Evolutionary conservation across 2,329 filamentous ascomycete species (phyloP).

Genomic region (Teratosphaeria nubilosa): DNA sequence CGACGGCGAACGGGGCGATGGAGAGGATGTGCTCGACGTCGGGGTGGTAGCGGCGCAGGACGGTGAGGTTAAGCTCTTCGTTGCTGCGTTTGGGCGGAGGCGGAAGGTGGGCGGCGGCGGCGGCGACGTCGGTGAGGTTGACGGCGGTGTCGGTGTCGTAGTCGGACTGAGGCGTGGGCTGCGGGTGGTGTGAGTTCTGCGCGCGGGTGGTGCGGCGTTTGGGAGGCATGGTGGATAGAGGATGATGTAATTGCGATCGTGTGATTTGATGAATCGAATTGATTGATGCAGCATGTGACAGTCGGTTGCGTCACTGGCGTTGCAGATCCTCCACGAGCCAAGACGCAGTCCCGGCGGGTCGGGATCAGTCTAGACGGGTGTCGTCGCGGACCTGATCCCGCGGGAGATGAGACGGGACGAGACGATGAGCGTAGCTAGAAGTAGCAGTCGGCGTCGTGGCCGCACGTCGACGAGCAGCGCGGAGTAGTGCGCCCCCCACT

Average conservation of each 20-base stretch:
- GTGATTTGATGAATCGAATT: neutral
- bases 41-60: constrained; percentile 66
- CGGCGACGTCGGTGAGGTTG: constrained; percentile 15
- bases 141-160: constrained; percentile 40
- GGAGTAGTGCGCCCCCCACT: neutral
- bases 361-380: neutral
- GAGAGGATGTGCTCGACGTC: constrained; percentile 63
- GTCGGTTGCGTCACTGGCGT: neutral
- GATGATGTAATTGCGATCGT: neutral
- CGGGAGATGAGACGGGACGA: neutral
- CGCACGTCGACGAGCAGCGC: neutral
- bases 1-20: constrained; percentile 73
- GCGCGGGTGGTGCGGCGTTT: constrained; percentile 8
- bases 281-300: neutral
- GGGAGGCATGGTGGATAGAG: constrained; percentile 6
- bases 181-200: constrained; percentile 11
- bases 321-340: neutral
- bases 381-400: neutral
- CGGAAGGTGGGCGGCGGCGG: constrained; percentile 23
- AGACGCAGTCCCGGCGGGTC: neutral
- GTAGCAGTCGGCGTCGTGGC: neutral
- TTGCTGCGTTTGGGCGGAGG: constrained; percentile 54
- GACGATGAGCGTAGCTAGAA: too few relatives aligned
- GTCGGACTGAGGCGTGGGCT: constrained; percentile 30
- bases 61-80: constrained; percentile 76